Conservation (phyloP, 495 filamentous ascomycete genomes). For the Neurospora hispaniola region DNA sequence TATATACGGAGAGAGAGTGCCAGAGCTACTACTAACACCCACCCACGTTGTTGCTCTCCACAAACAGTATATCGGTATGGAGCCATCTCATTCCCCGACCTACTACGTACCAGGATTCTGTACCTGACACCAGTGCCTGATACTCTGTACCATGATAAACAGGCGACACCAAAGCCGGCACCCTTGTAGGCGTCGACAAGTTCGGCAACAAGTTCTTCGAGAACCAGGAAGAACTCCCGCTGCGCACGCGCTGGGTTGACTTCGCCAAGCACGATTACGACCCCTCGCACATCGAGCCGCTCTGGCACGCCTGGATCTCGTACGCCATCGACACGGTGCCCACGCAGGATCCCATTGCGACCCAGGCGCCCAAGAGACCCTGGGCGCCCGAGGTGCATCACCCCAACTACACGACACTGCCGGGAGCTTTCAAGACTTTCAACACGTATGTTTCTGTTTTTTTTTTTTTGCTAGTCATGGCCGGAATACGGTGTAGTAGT, state of each 20-base stretch:
- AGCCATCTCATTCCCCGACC: background rate
- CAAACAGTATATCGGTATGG: conserved; percentile 57
- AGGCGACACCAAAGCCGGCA: conserved; percentile 96
- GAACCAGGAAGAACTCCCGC: conserved; percentile 88
- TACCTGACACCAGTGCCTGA: too few species aligned
- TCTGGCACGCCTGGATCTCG: conserved; percentile 97
- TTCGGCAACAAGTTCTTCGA: conserved; percentile 98
- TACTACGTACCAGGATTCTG: too few species aligned
- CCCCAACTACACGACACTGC: conserved; percentile 60
- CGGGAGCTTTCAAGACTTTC: conserved; percentile 83
- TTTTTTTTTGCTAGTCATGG: background rate
- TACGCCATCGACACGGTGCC: conserved; percentile 88
- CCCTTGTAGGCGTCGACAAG: conserved; percentile 71
- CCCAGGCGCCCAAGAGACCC: conserved; percentile 47
- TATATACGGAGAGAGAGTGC: background rate
- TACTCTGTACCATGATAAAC: background rate
- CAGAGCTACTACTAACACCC: conserved; percentile 21
- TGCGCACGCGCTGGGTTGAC: conserved; percentile 96
- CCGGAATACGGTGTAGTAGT: background rate
- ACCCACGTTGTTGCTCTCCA: background rate
- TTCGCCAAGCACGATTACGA: conserved; percentile 84
- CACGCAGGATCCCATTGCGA: conserved; percentile 51
- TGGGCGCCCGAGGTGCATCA: conserved; percentile 69
- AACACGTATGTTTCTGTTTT: conserved; percentile 59
- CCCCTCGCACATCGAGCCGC: conserved; percentile 86